A percentile compares a stretch with the other conserved stretches of the same genome.
Evolutionary conservation across 192 early-diverging fungal genomes (phyloP).

Genomic region (Coemansia nantahalensis): DNA sequence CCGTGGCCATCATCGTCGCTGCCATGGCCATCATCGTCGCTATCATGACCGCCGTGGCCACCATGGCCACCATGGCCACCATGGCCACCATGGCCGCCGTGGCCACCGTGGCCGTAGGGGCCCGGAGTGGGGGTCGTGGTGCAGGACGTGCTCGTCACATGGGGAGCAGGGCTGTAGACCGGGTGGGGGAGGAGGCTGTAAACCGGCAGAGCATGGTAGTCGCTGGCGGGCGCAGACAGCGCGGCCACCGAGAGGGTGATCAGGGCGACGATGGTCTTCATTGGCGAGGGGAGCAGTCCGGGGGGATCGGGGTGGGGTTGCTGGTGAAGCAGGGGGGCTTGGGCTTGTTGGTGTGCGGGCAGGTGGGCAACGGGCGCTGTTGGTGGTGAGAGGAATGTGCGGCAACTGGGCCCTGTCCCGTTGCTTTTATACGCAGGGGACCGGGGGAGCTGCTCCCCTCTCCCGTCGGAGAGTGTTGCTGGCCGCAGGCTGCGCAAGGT

Average conservation of each 20-base stretch:
- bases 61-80: not conserved
- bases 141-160: too few relatives aligned
- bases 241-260: conserved; percentile 22
- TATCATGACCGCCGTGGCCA: not conserved
- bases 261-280: conserved; percentile 31
- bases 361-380: too few relatives aligned
- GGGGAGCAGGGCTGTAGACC: too few relatives aligned
- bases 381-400: too few relatives aligned
- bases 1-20: not conserved
- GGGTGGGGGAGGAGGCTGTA: too few relatives aligned
- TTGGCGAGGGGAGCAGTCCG: conserved; percentile 1
- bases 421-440: too few relatives aligned
- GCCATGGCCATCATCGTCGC: not conserved
- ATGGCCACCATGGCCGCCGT: not conserved
- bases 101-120: conserved; percentile 1
- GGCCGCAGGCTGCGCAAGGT: too few relatives aligned
- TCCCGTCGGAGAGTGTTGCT: too few relatives aligned
- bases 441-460: too few relatives aligned
- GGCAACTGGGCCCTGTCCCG: too few relatives aligned
- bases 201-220: not conserved
- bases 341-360: not conserved
- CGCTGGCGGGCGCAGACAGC: conserved; percentile 10
- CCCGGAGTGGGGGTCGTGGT: not conserved
- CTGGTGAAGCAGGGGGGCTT: not conserved
- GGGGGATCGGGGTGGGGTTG: not conserved